These are phyloP conservation scores for Oligophagozyma castellii DNA, from an alignment of 1,139 yeast species.

Conservation along the genomic window DNA sequence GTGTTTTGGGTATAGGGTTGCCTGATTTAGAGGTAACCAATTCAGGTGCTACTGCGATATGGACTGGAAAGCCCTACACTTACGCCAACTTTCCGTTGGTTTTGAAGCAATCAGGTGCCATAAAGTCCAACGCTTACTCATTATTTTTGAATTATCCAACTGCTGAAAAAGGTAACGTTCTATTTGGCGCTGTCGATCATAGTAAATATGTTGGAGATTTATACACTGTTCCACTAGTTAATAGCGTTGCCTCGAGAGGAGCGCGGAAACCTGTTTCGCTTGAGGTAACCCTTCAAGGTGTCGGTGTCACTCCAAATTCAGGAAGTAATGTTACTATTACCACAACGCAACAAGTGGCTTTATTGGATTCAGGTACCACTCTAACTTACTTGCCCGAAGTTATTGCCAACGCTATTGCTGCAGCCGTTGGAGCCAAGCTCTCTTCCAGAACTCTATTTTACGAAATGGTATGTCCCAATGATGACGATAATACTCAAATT, in stretches of 20 bases:
- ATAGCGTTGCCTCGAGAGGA: constrained; percentile 21
- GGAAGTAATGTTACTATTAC: constrained; percentile 15
- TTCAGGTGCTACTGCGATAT: constrained; percentile 14
- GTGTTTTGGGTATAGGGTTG: constrained; percentile 52
- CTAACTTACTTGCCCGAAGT: constrained; percentile 36
- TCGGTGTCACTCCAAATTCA: constrained; percentile 25
- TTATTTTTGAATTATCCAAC: constrained; percentile 31
- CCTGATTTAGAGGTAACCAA: constrained; percentile 36
- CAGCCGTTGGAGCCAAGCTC: constrained; percentile 27
- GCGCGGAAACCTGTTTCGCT: constrained; percentile 26
- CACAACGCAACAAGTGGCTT: constrained; percentile 27
- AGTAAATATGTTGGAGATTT: constrained; percentile 36
- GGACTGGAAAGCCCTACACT: constrained; percentile 12
- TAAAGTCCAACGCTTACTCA: constrained; percentile 39
- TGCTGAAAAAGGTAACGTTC: constrained; percentile 30
- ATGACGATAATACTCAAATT: constrained; percentile 17
- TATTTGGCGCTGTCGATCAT: constrained; percentile 47
- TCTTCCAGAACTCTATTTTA: constrained; percentile 25
- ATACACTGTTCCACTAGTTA: constrained; percentile 31
- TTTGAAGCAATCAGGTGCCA: constrained; percentile 38
- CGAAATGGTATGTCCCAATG: constrained; percentile 21
- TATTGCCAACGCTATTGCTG: constrained; percentile 28
- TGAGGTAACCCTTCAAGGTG: constrained; percentile 31
- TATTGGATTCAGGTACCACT: constrained; percentile 58
- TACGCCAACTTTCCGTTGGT: constrained; percentile 34